Base-by-base conservation (phyloP, 768 basidiomycete genomes). In the Megacollybia marginata region DNA sequence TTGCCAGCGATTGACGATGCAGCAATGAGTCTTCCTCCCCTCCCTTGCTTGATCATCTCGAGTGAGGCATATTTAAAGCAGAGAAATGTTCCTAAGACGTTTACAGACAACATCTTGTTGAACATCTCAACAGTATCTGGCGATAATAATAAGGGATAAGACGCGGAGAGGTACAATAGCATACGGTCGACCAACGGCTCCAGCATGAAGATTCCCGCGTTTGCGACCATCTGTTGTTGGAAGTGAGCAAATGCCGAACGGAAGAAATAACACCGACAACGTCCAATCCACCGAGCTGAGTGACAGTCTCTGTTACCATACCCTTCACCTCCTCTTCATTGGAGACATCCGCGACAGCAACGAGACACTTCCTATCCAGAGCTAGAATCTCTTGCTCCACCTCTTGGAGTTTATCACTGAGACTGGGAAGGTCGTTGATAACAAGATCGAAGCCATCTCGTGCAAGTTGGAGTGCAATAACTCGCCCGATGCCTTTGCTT, bases 21-120 rank as follows among this genome's bases (percentile, higher is more conserved):
- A 43, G 67, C 71, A 12, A 72, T 57, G 1, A 71, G 64, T 8
- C 68, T 51, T 1, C 70, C 68, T 1, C 69, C 67, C 1, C 56
- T 57, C 0, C 69, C 68, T 55, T 69, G 71, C 28, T 54, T 52
- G 38, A 72, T 57, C 66, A 72, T 65, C 42, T 70, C 61, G 15
- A 44, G 15, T 5, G 66, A 67, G 8, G 70, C 70, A 34, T 65
- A 58, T 48, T 68, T 67, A 58, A 67, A 72, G 49, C 65, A 65
- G 15, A 68, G 52, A 50, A 69, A 67, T 10, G 58, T 44, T 2
- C 64, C 65, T 4, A 60, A 55, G 1, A 56, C 58, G 43, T 72
- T 71, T 47, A 69, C 54, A n/a, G 48, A 46, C 36, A 65, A 54
- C 1, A 57, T 15, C 10, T 44, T 49, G 33, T 68, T 61, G 34